Conservation (phyloP, 2,329 filamentous ascomycete species). For the Diaporthe vaccinii region DNA sequence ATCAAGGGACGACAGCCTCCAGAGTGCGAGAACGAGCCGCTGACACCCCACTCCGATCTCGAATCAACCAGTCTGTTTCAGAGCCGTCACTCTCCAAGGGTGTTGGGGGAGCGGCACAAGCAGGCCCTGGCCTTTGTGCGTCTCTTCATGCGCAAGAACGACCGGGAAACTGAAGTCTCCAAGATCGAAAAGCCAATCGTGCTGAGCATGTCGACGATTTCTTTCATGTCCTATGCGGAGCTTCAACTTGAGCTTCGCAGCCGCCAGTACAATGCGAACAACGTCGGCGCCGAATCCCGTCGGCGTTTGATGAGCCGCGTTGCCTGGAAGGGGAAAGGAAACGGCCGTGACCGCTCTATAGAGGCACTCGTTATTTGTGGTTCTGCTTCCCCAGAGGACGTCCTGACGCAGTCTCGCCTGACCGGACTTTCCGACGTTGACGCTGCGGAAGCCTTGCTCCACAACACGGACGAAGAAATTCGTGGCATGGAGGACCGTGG, state of each 20-base stretch:
- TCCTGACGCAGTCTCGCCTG: constrained; percentile 14
- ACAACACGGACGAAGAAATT: constrained; percentile 11
- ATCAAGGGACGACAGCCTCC: constrained; percentile 53
- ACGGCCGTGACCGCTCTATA: constrained; percentile 36
- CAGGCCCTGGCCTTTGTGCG: constrained; percentile 68
- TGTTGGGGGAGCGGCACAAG: constrained; percentile 52
- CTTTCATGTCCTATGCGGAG: constrained; percentile 29
- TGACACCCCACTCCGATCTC: constrained; percentile 47
- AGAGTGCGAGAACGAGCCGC: constrained; percentile 51
- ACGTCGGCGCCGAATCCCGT: constrained; percentile 35
- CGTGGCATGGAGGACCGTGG: constrained; percentile 32
- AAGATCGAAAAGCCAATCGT: constrained; percentile 47
- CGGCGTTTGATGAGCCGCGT: constrained; percentile 39
- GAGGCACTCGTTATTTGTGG: constrained; percentile 38
- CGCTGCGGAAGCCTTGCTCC: constrained; percentile 12
- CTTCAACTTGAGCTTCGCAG: constrained; percentile 38
- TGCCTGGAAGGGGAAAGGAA: constrained; percentile 33
- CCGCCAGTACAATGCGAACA: constrained; percentile 38
- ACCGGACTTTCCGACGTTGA: not conserved
- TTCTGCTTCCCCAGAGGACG: constrained; percentile 33
- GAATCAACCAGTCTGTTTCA: constrained; percentile 52
- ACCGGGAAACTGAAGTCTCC: constrained; percentile 46
- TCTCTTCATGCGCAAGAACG: constrained; percentile 67
- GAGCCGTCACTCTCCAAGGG: constrained; percentile 51
- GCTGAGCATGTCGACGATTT: constrained; percentile 42